Evolutionary conservation across 2,329 filamentous ascomycete genomes (phyloP).

Genomic region (Pleomassaria siparia): DNA sequence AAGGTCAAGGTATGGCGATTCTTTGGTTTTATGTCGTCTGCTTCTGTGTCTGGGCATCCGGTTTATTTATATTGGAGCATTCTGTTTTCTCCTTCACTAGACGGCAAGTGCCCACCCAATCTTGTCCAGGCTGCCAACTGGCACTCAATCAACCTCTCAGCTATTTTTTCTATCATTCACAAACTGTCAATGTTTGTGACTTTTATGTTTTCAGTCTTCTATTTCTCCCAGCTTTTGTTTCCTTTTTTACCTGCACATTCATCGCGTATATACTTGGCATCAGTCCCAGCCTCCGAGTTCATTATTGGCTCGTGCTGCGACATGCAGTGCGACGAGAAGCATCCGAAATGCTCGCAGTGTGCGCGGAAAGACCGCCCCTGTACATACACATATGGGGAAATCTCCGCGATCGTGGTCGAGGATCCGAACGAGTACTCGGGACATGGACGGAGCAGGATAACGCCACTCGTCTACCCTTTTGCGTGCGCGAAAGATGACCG

Average conservation of each 20-base stretch:
- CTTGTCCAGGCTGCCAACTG: no score
- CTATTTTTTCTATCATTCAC: not conserved
- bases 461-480: constrained; percentile 6
- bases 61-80: no score
- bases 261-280: no score
- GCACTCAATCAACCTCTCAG: not conserved
- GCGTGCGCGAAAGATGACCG: no score
- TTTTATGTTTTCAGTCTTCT: no score
- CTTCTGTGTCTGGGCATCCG: not conserved
- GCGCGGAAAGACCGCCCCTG: constrained; percentile 8
- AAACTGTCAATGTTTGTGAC: not conserved
- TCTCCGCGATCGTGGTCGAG: constrained; percentile 9
- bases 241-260: no score
- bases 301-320: not conserved
- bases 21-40: not conserved
- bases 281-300: no score
- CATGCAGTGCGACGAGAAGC: constrained; percentile 13
- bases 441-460: constrained; percentile 8
- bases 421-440: constrained; percentile 11
- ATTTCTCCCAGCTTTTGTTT: no score
- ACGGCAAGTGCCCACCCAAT: no score
- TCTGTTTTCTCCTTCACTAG: no score
- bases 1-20: constrained; percentile 13
- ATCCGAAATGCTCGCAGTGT: constrained; percentile 13
- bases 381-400: constrained; percentile 12